Evolutionary conservation across 1,284 basidiomycete genomes (phyloP).

Genomic region (Cutaneotrichosporon sp.): DNA sequence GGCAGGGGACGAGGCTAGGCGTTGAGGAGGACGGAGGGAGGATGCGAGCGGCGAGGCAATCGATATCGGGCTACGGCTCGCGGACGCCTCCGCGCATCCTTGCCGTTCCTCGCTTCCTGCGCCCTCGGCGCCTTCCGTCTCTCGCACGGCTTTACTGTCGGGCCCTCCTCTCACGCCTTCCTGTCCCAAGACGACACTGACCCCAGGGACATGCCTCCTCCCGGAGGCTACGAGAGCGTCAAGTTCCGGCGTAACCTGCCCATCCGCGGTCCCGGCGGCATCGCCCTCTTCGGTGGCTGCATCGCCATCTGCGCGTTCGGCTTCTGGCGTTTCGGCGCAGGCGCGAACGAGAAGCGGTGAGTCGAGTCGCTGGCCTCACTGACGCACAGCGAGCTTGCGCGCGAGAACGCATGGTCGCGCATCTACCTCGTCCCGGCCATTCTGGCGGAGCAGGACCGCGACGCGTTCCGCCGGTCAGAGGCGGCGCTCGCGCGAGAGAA

Average conservation of each 20-base stretch:
- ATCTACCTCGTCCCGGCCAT: constrained; percentile 91
- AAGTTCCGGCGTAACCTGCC: constrained; percentile 97
- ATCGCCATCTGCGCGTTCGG: constrained; percentile 82
- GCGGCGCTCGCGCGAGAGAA: constrained; percentile 76
- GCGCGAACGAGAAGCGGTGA: constrained; percentile 88
- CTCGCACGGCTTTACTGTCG: background rate
- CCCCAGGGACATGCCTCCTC: constrained; percentile 89
- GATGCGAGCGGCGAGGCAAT: too few species aligned
- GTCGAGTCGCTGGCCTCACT: constrained; percentile 47
- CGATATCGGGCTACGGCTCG: too few species aligned
- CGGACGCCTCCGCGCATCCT: background rate
- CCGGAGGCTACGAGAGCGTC: constrained; percentile 86
- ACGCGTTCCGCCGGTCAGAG: constrained; percentile 73
- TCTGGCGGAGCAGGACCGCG: constrained; percentile 88
- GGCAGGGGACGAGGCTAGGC: too few species aligned
- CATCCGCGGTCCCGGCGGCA: constrained; percentile 80
- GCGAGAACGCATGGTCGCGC: constrained; percentile 92
- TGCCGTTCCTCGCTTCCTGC: background rate
- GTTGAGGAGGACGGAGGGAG: too few species aligned
- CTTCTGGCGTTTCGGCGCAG: constrained; percentile 85
- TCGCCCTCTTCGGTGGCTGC: constrained; percentile 78
- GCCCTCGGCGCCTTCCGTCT: too few species aligned
- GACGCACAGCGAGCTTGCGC: constrained; percentile 76
- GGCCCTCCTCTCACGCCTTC: background rate
- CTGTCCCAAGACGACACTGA: constrained; percentile 1